A percentile compares a stretch with the other conserved stretches of the same genome.
These are phyloP conservation scores for Paramecium tetraurelia DNA, from an alignment of 73 alveolate species.

Conservation along the genomic window DNA sequence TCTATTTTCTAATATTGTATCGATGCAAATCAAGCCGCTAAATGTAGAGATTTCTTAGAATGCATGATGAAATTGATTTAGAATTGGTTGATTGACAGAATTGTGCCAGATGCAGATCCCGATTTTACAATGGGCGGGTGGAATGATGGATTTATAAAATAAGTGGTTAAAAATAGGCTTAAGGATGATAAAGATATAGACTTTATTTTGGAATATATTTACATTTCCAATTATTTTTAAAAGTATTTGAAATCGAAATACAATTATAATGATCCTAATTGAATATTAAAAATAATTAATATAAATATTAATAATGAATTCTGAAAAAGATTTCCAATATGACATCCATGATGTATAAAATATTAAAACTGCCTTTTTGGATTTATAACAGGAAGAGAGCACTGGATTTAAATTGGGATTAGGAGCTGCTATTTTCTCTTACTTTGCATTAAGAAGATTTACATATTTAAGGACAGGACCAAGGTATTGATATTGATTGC, in stretches of 20 bases:
- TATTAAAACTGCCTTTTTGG: background rate
- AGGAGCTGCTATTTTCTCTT: background rate
- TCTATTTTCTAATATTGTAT: background rate
- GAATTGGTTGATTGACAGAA: background rate
- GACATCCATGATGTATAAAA: background rate
- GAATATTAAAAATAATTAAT: background rate
- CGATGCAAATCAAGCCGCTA: background rate
- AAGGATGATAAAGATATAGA: background rate
- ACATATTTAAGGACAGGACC: constrained; percentile 20
- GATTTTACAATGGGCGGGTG: background rate
- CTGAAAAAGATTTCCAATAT: constrained; percentile 1
- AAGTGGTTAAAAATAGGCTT: background rate
- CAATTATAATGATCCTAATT: background rate
- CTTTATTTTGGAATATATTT: background rate
- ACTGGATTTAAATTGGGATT: background rate
- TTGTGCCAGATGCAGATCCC: background rate
- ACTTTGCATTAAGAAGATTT: background rate
- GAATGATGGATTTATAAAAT: background rate
- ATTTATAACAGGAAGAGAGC: background rate
- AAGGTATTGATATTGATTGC: background rate
- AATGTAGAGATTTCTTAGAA: background rate
- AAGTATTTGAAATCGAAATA: background rate
- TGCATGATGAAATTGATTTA: background rate
- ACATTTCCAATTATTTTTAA: background rate
- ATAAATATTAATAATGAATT: background rate